Conservation (phyloP, 2,329 filamentous ascomycete genomes). For the Xenoacremonium recifei region DNA sequence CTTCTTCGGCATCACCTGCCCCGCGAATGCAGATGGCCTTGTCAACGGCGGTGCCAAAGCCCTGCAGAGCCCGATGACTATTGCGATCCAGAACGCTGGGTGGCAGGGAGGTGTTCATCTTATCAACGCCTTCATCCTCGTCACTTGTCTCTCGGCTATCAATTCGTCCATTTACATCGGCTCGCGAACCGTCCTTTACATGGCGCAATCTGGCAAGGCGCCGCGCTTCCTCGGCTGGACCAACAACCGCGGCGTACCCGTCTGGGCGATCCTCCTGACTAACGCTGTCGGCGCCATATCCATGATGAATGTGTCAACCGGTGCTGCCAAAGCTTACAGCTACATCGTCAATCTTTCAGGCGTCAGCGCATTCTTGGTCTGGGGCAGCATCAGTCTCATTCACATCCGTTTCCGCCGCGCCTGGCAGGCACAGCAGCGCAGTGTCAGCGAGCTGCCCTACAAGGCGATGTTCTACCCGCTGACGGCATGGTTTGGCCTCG, state of each 20-base stretch:
- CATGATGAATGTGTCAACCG: slow-evolving; percentile 72
- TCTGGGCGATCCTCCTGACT: slow-evolving; percentile 63
- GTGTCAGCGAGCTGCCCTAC: slow-evolving; percentile 54
- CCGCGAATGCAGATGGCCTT: slow-evolving; percentile 63
- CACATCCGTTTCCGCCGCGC: slow-evolving; percentile 70
- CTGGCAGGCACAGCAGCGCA: slow-evolving; percentile 58
- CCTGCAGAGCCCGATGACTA: slow-evolving; percentile 70
- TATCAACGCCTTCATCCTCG: slow-evolving; percentile 74
- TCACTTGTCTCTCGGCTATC: slow-evolving; percentile 69
- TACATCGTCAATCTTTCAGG: slow-evolving; percentile 72
- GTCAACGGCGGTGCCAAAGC: slow-evolving; percentile 61
- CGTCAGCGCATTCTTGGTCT: slow-evolving; percentile 70
- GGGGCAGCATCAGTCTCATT: slow-evolving; percentile 67
- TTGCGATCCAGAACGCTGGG: slow-evolving; percentile 71
- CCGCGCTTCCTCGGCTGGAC: slow-evolving; percentile 68
- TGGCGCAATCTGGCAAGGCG: slow-evolving; percentile 72
- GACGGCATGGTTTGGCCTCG: slow-evolving; percentile 58
- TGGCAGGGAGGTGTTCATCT: slow-evolving; percentile 72
- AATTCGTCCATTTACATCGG: slow-evolving; percentile 79
- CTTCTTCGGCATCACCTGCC: slow-evolving; percentile 73
- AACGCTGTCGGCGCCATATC: slow-evolving; percentile 69
- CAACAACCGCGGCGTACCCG: slow-evolving; percentile 60
- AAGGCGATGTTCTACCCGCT: slow-evolving; percentile 54
- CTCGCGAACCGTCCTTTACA: slow-evolving; percentile 71
- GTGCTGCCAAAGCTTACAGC: slow-evolving; percentile 61